These are phyloP conservation scores for Besnoitia besnoiti DNA, from an alignment of 169 alveolate species.

Conservation along the genomic window DNA sequence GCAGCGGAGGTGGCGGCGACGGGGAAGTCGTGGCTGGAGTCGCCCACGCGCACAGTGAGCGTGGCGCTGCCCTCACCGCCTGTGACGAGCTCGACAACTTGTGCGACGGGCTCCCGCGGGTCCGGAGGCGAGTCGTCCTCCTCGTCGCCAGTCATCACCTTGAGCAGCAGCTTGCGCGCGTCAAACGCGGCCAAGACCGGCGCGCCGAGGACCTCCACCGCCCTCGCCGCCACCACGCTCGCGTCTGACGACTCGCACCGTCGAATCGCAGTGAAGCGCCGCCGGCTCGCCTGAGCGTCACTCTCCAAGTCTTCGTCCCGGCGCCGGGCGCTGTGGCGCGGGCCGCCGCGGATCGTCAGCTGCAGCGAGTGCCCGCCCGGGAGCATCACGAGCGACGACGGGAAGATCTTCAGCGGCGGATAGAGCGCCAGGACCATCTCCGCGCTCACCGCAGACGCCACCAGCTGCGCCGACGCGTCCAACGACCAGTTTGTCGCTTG, in stretches of 20 bases:
- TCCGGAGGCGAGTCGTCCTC: no score
- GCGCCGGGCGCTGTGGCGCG: conserved; percentile 17
- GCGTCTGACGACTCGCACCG: not conserved
- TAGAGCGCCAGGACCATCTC: conserved; percentile 7
- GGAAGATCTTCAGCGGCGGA: conserved; percentile 51
- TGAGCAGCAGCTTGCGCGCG: no score
- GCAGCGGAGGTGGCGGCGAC: not conserved
- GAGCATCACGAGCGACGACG: conserved; percentile 52
- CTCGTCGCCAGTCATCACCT: no score
- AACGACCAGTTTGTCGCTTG: not conserved
- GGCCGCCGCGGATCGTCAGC: conserved; percentile 57
- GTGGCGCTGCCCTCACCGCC: not conserved
- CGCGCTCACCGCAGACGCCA: not conserved
- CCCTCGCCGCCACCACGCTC: not conserved
- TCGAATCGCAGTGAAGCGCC: not conserved
- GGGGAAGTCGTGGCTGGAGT: not conserved
- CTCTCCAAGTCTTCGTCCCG: not conserved
- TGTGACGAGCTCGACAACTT: not conserved
- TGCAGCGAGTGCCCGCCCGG: conserved; percentile 63
- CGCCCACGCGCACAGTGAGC: not conserved
- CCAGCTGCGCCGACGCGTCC: not conserved
- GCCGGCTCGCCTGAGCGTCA: no score
- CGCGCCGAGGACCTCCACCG: not conserved
- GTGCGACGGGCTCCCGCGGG: not conserved
- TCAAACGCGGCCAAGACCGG: no score